Evolutionary conservation across 805 yeast genomes (phyloP).

Genomic region (Alloascoidea africana): DNA sequence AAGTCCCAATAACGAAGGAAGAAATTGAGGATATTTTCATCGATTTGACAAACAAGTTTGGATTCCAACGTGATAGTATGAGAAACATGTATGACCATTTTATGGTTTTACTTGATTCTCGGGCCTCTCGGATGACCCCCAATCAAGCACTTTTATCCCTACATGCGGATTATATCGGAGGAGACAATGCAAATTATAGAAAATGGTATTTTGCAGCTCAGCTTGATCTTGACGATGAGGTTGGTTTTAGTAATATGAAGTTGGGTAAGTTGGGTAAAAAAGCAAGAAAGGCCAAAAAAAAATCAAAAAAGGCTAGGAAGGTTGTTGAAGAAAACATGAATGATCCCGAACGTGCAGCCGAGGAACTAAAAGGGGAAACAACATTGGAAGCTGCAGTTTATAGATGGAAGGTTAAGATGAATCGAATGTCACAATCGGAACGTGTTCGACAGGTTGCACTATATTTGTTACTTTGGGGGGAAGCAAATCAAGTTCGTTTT

Average conservation of each 20-base stretch:
- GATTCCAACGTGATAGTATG: conserved; percentile 71
- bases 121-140: conserved; percentile 69
- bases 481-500: conserved; percentile 80
- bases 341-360: conserved; percentile 42
- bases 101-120: conserved; percentile 70
- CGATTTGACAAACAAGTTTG: conserved; percentile 48
- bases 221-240: conserved; percentile 56
- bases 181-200: conserved; percentile 70
- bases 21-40: conserved; percentile 49
- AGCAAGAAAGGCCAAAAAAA: conserved; percentile 31
- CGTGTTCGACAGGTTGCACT: conserved; percentile 52
- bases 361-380: conserved; percentile 54
- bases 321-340: conserved; percentile 31
- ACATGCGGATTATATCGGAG: conserved; percentile 89
- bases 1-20: conserved; percentile 58
- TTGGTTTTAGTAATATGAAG: conserved; percentile 42
- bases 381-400: conserved; percentile 66
- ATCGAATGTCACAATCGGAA: conserved; percentile 32
- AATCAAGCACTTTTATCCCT: conserved; percentile 54
- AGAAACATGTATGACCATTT: conserved; percentile 72
- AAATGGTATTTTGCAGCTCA: conserved; percentile 91
- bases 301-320: conserved; percentile 31
- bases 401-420: conserved; percentile 61
- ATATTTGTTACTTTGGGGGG: conserved; percentile 59
- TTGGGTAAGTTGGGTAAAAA: conserved; percentile 30